phyloP scores from a whole-genome alignment of 257 asterid genomes.

The Rubia yunnanensis region DNA sequence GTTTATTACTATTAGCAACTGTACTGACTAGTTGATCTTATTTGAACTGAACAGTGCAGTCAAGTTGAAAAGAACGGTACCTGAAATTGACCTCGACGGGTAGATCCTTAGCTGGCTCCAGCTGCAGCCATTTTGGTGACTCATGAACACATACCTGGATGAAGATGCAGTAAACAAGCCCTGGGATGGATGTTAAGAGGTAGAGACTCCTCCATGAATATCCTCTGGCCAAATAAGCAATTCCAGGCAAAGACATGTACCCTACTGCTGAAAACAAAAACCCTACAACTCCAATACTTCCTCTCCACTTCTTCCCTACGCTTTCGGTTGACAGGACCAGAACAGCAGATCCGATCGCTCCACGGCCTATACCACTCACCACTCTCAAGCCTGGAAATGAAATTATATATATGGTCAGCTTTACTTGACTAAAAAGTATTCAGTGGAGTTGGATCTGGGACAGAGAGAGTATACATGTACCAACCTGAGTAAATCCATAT shows the following conservation, averaged over 20 bases:
- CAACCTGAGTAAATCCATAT: constrained; percentile 30
- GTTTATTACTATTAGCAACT: no score
- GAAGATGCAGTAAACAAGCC: constrained; percentile 22
- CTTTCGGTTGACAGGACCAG: constrained; percentile 39
- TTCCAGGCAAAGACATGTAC: constrained; percentile 34
- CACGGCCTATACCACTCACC: constrained; percentile 33
- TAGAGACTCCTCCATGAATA: constrained; percentile 43
- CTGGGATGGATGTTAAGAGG: constrained; percentile 28
- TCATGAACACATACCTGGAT: constrained; percentile 29
- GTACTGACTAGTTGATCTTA: no score
- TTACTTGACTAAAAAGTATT: no score
- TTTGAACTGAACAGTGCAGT: no score
- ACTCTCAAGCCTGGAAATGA: constrained; percentile 17
- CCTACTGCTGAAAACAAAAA: constrained; percentile 32
- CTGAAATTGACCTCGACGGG: constrained; percentile 12
- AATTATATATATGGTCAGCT: no score
- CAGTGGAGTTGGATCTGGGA: no score
- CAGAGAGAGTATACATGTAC: no score
- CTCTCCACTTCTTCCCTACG: constrained; percentile 38
- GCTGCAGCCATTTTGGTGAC: constrained; percentile 43
- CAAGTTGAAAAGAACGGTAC: no score
- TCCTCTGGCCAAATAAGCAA: constrained; percentile 25
- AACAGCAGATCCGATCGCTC: constrained; percentile 29
- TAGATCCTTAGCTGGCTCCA: not conserved
- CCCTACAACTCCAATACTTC: constrained; percentile 30